Conservation (phyloP, 2,329 filamentous ascomycete genomes). For the Cladophialophora exuberans region DNA sequence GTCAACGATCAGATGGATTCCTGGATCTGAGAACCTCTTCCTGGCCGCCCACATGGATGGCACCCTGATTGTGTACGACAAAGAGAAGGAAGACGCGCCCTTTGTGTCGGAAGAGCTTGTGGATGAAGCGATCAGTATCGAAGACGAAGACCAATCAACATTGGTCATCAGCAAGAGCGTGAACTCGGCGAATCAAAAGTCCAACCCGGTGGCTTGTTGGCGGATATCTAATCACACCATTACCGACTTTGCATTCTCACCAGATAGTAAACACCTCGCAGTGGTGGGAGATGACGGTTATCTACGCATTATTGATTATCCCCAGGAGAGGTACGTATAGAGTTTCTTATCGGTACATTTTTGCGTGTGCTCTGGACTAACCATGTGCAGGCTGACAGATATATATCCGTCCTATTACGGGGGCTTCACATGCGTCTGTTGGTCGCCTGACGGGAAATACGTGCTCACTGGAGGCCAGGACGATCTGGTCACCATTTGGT, state of each 20-base stretch:
- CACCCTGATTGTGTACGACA: conserved; percentile 90
- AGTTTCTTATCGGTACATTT: neutral
- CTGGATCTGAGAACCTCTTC: conserved; percentile 90
- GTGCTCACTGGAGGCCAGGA: conserved; percentile 94
- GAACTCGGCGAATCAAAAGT: conserved; percentile 89
- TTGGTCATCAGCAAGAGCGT: conserved; percentile 87
- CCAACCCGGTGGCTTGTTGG: conserved; percentile 90
- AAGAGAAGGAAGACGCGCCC: conserved; percentile 87
- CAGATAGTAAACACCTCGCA: conserved; percentile 82
- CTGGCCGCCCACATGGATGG: conserved; percentile 92
- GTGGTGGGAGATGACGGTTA: conserved; percentile 91
- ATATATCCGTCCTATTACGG: conserved; percentile 92
- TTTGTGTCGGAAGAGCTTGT: conserved; percentile 71
- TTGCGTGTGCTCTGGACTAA: conserved; percentile 24
- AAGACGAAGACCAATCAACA: conserved; percentile 41
- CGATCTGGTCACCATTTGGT: conserved; percentile 96
- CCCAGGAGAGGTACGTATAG: conserved; percentile 77
- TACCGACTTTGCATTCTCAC: conserved; percentile 90
- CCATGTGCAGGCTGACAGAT: conserved; percentile 69
- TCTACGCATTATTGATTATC: conserved; percentile 85
- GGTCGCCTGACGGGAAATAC: conserved; percentile 97
- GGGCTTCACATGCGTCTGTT: conserved; percentile 88
- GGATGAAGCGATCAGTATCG: conserved; percentile 38
- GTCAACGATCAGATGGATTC: conserved; percentile 88
- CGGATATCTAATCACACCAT: conserved; percentile 88